Conservation (phyloP, 2,329 filamentous ascomycete species). For the Paecilomyces variotii region DNA sequence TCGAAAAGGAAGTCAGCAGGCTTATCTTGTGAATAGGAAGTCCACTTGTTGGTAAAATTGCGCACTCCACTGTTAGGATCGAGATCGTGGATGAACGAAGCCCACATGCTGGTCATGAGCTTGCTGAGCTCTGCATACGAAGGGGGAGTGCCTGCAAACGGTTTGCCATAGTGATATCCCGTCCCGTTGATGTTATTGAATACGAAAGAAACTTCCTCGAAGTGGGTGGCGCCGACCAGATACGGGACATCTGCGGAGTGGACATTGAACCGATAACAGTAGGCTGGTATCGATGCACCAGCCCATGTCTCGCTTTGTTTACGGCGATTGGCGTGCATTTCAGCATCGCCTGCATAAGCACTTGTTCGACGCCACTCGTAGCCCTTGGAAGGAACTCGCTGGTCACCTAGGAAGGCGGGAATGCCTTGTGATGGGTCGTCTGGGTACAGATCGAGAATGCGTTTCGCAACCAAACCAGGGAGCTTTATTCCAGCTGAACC, state of each 20-base stretch:
- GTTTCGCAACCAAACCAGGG: constrained; percentile 22
- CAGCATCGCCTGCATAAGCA: constrained; percentile 48
- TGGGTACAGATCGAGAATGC: constrained; percentile 46
- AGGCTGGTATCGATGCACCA: constrained; percentile 41
- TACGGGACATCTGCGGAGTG: constrained; percentile 35
- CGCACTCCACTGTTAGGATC: constrained; percentile 35
- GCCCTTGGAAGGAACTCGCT: constrained; percentile 30
- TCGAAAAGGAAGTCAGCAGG: constrained; percentile 46
- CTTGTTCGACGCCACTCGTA: constrained; percentile 47
- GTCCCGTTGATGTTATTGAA: constrained; percentile 45
- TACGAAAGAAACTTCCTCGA: constrained; percentile 49
- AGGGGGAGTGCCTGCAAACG: constrained; percentile 33
- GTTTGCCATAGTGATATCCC: constrained; percentile 35
- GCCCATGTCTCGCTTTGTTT: constrained; percentile 47
- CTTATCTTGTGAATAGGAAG: constrained; percentile 32
- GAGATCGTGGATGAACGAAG: constrained; percentile 40
- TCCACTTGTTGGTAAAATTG: constrained; percentile 30
- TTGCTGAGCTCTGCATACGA: constrained; percentile 37
- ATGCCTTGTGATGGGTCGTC: constrained; percentile 43
- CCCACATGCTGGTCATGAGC: constrained; percentile 47
- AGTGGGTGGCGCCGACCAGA: constrained; percentile 44
- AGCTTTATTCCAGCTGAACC: constrained; percentile 15
- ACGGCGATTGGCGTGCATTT: constrained; percentile 50
- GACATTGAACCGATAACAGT: constrained; percentile 58
- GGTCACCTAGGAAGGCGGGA: constrained; percentile 34